Base-by-base conservation (phyloP, 805 yeast genomes). In the Candida vaughaniae region DNA sequence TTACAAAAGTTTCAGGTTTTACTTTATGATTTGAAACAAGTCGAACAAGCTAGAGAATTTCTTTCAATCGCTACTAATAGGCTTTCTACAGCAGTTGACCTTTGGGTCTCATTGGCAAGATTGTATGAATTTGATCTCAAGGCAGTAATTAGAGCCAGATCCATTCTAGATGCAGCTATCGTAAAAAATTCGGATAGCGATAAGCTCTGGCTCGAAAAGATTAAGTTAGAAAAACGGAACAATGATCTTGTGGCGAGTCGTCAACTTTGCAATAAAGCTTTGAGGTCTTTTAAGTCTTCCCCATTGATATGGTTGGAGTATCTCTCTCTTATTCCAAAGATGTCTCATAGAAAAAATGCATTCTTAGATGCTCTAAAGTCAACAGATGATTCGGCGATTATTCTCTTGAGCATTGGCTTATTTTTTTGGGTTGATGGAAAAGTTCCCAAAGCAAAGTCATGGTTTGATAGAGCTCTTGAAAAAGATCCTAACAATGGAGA, bases 381-480 rank as follows among this genome's bases (percentile, higher is more conserved):
- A 8, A 85, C 95, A 0, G 63, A 73, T 29, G 83, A 83, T 44
- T 69, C 80, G 34, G 69, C 82, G 0, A 41, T 67, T 12, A 74
- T 91, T 1, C 62, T 90, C 9, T 47, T 76, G 9, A 70, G 77
- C 0, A 80, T 88, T 22, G 96, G 93, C 0, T 61, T 69, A 9
- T 74, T 78, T 38, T 80, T 89, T 43, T 82, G 82, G 81, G 50
- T 63, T 1, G 83, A 77, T 17, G 82, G 84, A 0, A 84, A 84
- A 46, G 58, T 71, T 17, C 60, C 71, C 1, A 82, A 80, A 45
- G 86, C 95, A 0, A 64, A 68, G 38, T 70, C 80, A 10, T 90
- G 96, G 88, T 75, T 88, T 38, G 82, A 82, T 32, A 67, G 84
- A 36, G 85, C 93, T 0, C 53, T 82, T 8, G 65, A 61, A n/a